Evolutionary conservation across 495 filamentous ascomycete species (phyloP).

Genomic region (Penicillium waksmanii): DNA sequence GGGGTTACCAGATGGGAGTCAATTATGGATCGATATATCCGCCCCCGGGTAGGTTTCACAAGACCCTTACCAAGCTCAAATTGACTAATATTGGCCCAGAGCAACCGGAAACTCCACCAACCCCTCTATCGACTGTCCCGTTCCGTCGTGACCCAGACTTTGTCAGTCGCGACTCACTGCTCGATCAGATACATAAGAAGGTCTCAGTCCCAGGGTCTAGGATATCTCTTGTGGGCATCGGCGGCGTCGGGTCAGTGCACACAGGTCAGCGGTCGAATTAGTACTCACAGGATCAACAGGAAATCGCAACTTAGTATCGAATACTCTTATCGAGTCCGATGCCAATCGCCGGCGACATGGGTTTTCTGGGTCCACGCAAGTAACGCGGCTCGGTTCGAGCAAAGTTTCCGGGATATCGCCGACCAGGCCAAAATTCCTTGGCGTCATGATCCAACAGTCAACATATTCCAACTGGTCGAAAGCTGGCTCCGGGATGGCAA

Average conservation of each 20-base stretch:
- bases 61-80: neutral
- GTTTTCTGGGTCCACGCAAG: constrained; percentile 57
- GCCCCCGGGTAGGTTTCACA: neutral
- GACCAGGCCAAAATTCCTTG: constrained; percentile 37
- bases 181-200: constrained; percentile 33
- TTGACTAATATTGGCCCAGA: constrained; percentile 1
- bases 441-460: constrained; percentile 38
- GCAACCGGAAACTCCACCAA: constrained; percentile 20
- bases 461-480: constrained; percentile 45
- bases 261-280: too few species aligned
- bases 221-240: constrained; percentile 34
- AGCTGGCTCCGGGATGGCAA: constrained; percentile 43
- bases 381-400: constrained; percentile 39
- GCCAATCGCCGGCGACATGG: constrained; percentile 44
- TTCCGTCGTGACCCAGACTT: constrained; percentile 40
- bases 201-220: constrained; percentile 25
- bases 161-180: constrained; percentile 29
- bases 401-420: constrained; percentile 46
- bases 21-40: neutral
- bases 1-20: neutral
- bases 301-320: constrained; percentile 47
- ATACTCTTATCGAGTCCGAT: constrained; percentile 37
- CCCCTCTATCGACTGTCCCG: constrained; percentile 30
- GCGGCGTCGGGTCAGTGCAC: constrained; percentile 41
- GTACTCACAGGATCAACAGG: too few species aligned